Conservation (phyloP, 805 yeast species). For the Cyberlindnera meyerae region DNA sequence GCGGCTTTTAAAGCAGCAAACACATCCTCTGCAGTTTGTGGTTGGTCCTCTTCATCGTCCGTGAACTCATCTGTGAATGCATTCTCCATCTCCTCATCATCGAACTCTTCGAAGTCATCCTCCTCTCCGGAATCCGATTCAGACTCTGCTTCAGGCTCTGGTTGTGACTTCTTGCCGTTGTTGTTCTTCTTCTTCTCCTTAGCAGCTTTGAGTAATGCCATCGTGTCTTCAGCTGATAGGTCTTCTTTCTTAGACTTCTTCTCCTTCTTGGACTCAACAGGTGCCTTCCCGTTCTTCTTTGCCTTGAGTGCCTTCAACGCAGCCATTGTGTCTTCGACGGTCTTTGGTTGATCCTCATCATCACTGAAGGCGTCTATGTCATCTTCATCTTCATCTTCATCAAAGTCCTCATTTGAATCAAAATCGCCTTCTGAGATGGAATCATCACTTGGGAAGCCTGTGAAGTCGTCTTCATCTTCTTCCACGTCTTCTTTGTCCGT, state of each 20-base stretch:
- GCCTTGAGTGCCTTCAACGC: constrained; percentile 32
- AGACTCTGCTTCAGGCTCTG: neutral
- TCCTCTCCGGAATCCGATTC: constrained; percentile 23
- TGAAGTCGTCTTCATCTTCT: constrained; percentile 23
- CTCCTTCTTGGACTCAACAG: constrained; percentile 1
- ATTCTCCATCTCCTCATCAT: constrained; percentile 16
- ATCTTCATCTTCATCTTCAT: constrained; percentile 25
- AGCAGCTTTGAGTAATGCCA: neutral
- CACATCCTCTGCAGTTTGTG: constrained; percentile 38
- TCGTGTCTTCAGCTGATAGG: constrained; percentile 28
- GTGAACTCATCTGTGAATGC: constrained; percentile 14
- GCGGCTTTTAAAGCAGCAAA: constrained; percentile 39
- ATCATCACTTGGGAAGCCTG: constrained; percentile 12
- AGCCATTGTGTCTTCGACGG: constrained; percentile 40
- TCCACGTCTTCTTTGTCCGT: too few relatives aligned
- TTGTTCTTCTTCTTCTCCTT: constrained; percentile 28
- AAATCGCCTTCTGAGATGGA: constrained; percentile 15
- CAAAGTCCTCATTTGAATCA: constrained; percentile 16
- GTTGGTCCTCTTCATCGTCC: constrained; percentile 28
- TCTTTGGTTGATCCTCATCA: constrained; percentile 15
- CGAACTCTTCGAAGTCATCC: constrained; percentile 4
- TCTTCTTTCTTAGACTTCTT: constrained; percentile 15
- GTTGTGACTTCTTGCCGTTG: neutral
- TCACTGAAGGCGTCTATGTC: constrained; percentile 26
- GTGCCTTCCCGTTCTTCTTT: constrained; percentile 3